Conservation (phyloP, 805 yeast species). For the Yarrowia hollandica region DNA sequence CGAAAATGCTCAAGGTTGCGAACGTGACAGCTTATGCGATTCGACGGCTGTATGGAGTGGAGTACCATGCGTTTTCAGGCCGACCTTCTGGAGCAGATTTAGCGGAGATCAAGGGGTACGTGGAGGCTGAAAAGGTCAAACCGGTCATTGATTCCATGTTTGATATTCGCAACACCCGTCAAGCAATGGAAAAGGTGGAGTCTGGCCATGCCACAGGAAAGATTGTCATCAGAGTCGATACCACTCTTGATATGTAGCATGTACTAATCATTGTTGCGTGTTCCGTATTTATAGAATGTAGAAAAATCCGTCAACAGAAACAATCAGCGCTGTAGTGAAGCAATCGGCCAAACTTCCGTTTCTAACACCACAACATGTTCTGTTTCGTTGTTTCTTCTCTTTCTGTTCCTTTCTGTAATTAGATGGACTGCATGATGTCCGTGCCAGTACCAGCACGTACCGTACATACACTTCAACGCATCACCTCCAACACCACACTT, state of each 20-base stretch:
- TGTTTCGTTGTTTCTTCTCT: too few relatives aligned
- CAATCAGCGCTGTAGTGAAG: too few relatives aligned
- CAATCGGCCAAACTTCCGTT: too few relatives aligned
- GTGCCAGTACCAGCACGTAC: too few relatives aligned
- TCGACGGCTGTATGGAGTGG: background rate
- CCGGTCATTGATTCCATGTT: conserved; percentile 10
- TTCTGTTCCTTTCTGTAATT: too few relatives aligned
- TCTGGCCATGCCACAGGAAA: background rate
- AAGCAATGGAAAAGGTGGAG: conserved; percentile 15
- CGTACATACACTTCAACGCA: too few relatives aligned
- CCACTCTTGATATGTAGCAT: background rate
- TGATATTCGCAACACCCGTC: background rate
- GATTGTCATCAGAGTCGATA: background rate
- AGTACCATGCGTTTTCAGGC: background rate
- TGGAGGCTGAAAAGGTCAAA: background rate
- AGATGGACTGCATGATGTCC: too few relatives aligned
- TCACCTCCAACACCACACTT: too few relatives aligned
- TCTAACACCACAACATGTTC: too few relatives aligned
- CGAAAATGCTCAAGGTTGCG: background rate
- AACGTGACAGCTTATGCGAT: background rate
- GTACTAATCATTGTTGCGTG: background rate
- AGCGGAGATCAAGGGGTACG: background rate
- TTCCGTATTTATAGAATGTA: too few relatives aligned
- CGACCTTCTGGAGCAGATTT: background rate
- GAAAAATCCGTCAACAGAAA: too few relatives aligned